Evolutionary conservation across 2,329 filamentous ascomycete genomes (phyloP), one percentile per base, ranked within the genome.

Genomic region (Talaromyces marneffei): DNA sequence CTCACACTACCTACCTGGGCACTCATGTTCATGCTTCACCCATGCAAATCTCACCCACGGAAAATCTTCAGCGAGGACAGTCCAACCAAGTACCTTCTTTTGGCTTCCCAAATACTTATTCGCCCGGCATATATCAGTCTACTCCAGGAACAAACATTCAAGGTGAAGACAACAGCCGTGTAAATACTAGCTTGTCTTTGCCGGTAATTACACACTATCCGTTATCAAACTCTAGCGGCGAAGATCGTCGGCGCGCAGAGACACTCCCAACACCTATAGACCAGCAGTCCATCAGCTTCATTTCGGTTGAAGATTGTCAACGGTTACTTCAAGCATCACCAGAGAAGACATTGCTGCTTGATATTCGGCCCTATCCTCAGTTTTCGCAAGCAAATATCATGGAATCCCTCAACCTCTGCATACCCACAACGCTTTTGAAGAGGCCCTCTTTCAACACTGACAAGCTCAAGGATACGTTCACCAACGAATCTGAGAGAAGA

Each of bases 381-480:
- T 97, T 89, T 70, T 83, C 87, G 0, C 82, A 85, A 50, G 87
- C 89, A 23, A 86, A 90, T 31, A 89, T 97, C 59, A 78, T 82
- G 55, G 87, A 88, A n/a, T 91, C 93, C 0, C 77, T 99, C 33
- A 97, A 95, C 71, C 80, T 99, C 4, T 97, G 94, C 71, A 96
- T 97, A 63, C 94, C 94, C 0, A 97, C 94, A 0, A 97, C 93
- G 0, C 79, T 99, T 14, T 78, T 99, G 18, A 97, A 97, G 75
- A 83, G 94, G 55, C 87, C 91, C 0, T 95, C 92, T 0, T 97
- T 95, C 75, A 93, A 93, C 67, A 84, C 96, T 12, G 83, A 92
- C 64, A 97, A 95, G 71, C 80, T 99, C 33, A 86, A 90, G 66
- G 89, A 92, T 64, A 97, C 91, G 0, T 95, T 99, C 71, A 88